Conservation (phyloP, 495 filamentous ascomycete genomes). For the Astrothelium macrocarpum region DNA sequence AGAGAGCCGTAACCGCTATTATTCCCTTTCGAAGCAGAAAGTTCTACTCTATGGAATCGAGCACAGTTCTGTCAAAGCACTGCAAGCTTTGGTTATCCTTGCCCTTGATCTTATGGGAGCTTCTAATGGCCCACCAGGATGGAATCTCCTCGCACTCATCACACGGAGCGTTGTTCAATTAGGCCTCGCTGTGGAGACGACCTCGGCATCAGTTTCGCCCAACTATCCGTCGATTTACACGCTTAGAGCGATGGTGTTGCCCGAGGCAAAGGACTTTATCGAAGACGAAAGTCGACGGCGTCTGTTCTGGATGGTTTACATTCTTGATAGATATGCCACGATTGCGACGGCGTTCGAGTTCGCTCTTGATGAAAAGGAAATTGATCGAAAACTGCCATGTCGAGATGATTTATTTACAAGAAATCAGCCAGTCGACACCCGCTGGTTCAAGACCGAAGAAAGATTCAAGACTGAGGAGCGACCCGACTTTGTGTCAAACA, state of each 20-base stretch:
- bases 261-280: constrained; percentile 73
- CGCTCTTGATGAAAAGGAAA: constrained; percentile 75
- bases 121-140: constrained; percentile 75
- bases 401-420: constrained; percentile 75
- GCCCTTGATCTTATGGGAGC: constrained; percentile 69
- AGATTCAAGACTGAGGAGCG: constrained; percentile 25
- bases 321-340: constrained; percentile 80
- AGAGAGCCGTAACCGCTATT: constrained; percentile 59
- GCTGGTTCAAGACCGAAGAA: constrained; percentile 55
- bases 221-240: constrained; percentile 77
- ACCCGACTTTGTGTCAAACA: constrained; percentile 53
- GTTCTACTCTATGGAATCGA: constrained; percentile 78
- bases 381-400: constrained; percentile 77
- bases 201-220: constrained; percentile 62
- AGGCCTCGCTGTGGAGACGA: constrained; percentile 69
- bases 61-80: constrained; percentile 75
- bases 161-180: constrained; percentile 78
- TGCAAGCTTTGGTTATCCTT: constrained; percentile 77
- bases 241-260: constrained; percentile 66
- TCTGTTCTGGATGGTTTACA: constrained; percentile 87
- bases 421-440: constrained; percentile 72
- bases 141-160: constrained; percentile 82
- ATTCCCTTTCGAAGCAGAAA: constrained; percentile 71
- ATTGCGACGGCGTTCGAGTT: constrained; percentile 86
- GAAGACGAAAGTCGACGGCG: constrained; percentile 77